Conservation (phyloP, 2,329 filamentous ascomycete genomes). For the Xylaria sp. region DNA sequence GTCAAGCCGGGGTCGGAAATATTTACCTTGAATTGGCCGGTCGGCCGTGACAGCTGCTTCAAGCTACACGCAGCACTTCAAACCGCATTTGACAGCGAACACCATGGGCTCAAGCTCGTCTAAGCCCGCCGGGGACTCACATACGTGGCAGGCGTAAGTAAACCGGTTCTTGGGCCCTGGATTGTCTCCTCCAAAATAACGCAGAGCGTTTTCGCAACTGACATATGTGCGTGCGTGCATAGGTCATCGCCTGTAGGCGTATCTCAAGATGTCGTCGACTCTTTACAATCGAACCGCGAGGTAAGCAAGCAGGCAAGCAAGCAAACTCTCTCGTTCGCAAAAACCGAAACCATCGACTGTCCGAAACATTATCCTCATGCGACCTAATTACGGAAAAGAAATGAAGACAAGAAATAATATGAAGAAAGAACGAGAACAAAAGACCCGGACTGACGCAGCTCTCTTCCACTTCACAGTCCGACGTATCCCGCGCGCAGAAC, state of each 20-base stretch:
- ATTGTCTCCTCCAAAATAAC: neutral
- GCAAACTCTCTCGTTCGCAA: neutral
- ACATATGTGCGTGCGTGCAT: constrained; percentile 2
- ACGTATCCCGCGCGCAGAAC: constrained; percentile 84
- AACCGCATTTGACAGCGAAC: constrained; percentile 50
- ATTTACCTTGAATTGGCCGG: constrained; percentile 43
- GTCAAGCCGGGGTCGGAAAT: constrained; percentile 40
- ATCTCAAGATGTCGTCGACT: constrained; percentile 84
- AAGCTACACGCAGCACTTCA: constrained; percentile 33
- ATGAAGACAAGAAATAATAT: neutral
- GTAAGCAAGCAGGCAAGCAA: constrained; percentile 63
- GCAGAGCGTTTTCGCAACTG: constrained; percentile 3
- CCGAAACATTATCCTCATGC: neutral
- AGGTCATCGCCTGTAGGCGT: constrained; percentile 64
- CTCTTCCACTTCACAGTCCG: constrained; percentile 69
- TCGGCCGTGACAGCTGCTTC: constrained; percentile 24
- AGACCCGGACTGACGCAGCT: constrained; percentile 11
- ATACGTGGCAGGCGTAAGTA: constrained; percentile 68
- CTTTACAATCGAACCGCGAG: constrained; percentile 85
- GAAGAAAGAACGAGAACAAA: neutral
- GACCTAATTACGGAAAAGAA: neutral
- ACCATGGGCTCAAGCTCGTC: constrained; percentile 69
- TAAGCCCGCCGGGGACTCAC: constrained; percentile 60
- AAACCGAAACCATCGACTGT: neutral
- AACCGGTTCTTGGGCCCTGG: neutral